These are phyloP conservation scores for Cyclostephanos tholiformis DNA, from an alignment of 108 stramenopile species.

Conservation along the genomic window DNA sequence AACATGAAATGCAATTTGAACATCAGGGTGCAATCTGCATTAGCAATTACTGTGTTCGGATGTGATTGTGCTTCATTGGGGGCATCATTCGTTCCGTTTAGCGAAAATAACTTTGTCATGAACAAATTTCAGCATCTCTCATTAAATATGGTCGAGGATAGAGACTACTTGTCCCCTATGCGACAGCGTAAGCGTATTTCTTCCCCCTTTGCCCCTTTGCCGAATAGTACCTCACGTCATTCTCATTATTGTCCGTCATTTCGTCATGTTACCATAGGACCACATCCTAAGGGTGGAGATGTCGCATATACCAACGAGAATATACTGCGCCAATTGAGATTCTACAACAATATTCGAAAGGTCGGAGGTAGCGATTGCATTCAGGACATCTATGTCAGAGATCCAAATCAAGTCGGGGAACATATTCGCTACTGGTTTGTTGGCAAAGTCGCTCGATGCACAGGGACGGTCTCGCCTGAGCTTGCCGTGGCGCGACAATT, in stretches of 20 bases:
- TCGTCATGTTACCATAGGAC: background rate
- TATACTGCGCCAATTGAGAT: constrained; percentile 35
- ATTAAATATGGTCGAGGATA: constrained; percentile 20
- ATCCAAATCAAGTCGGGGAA: constrained; percentile 22
- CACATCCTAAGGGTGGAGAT: constrained; percentile 51
- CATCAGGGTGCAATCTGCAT: background rate
- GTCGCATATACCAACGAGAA: constrained; percentile 49
- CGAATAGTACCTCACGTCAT: background rate
- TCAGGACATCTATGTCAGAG: constrained; percentile 45
- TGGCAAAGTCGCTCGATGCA: constrained; percentile 54
- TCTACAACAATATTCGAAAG: constrained; percentile 38
- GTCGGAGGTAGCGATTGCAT: constrained; percentile 48
- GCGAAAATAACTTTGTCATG: background rate
- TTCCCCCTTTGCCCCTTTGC: background rate
- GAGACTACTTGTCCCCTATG: constrained; percentile 47
- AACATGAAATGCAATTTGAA: background rate
- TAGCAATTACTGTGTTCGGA: background rate
- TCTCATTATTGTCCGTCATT: background rate
- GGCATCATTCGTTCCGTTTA: background rate
- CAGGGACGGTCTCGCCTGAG: constrained; percentile 46
- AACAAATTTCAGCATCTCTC: background rate
- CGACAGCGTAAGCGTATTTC: constrained; percentile 21
- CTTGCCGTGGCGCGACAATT: constrained; percentile 47
- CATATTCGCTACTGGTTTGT: constrained; percentile 45
- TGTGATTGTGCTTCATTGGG: background rate